Evolutionary conservation across 2,329 filamentous ascomycete species (phyloP).

Genomic region (Neophaeococcomyces aloes): DNA sequence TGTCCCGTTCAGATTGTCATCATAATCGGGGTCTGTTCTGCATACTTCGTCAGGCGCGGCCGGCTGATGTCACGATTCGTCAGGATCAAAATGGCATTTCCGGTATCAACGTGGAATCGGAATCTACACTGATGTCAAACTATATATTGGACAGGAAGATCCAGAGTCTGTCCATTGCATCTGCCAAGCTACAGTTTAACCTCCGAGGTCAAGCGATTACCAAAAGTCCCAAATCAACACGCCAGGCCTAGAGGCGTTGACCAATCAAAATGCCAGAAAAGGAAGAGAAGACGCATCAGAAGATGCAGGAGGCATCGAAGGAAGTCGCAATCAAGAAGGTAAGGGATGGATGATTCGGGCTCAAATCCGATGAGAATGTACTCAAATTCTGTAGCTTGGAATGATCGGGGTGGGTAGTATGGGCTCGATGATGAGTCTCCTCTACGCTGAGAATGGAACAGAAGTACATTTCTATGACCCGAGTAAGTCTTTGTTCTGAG

Average conservation of each 20-base stretch:
- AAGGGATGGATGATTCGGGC: background rate
- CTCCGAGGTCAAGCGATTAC: too few relatives aligned
- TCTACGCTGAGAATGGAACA: constrained; percentile 48
- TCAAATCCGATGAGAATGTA: too few relatives aligned
- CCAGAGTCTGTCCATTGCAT: too few relatives aligned
- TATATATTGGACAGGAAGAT: too few relatives aligned
- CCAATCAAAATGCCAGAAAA: constrained; percentile 5
- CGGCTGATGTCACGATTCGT: too few relatives aligned
- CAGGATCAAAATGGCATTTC: too few relatives aligned
- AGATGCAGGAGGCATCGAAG: background rate
- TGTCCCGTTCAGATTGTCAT: too few relatives aligned
- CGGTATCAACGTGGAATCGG: too few relatives aligned
- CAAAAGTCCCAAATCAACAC: background rate
- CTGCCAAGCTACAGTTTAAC: too few relatives aligned
- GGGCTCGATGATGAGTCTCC: constrained; percentile 49
- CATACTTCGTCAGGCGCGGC: too few relatives aligned
- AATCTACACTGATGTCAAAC: too few relatives aligned
- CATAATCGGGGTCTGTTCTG: too few relatives aligned
- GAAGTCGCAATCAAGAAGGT: constrained; percentile 7
- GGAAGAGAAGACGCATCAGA: background rate
- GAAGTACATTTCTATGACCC: constrained; percentile 48
- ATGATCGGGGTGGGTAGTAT: constrained; percentile 44
- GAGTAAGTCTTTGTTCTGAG: constrained; percentile 13
- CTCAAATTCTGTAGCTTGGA: constrained; percentile 13
- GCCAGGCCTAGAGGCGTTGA: background rate